phyloP scores from a whole-genome alignment of 257 asterid species.

The Capsicum chinense region DNA sequence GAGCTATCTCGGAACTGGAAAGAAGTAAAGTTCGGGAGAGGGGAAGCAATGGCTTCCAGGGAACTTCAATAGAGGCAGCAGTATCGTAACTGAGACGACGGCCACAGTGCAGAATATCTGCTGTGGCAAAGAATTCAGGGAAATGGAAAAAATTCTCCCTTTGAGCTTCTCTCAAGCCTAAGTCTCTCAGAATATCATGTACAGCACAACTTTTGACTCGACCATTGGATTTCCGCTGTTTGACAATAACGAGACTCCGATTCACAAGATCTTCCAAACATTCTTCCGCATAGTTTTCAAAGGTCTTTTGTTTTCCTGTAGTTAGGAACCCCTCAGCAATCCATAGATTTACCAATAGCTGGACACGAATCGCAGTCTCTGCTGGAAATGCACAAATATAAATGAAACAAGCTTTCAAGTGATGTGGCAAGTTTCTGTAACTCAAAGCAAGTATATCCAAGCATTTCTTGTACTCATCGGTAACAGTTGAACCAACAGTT shows the following conservation, averaged over 20 bases:
- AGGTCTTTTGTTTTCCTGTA: not conserved
- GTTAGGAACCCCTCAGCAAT: not conserved
- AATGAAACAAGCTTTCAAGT: slow-evolving; percentile 22
- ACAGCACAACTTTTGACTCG: not conserved
- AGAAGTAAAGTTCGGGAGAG: slow-evolving; percentile 27
- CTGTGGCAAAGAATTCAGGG: no score
- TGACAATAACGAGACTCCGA: not conserved
- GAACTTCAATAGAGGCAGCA: not conserved
- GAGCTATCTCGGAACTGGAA: not conserved
- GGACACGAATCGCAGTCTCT: not conserved
- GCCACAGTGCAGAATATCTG: no score
- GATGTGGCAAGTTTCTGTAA: slow-evolving; percentile 1
- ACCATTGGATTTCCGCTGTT: not conserved
- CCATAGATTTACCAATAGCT: not conserved
- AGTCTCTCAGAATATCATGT: not conserved
- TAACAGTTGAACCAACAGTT: not conserved
- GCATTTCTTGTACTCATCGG: not conserved
- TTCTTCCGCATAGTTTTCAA: not conserved
- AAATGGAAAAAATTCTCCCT: not conserved
- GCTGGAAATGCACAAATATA: not conserved
- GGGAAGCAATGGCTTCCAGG: not conserved
- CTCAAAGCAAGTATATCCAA: not conserved
- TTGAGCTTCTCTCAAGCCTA: slow-evolving; percentile 6
- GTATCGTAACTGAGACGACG: no score
- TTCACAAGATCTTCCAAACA: not conserved